Evolutionary conservation across 148 eudicot species (phyloP).

Genomic region (Vaccinium vitisidaea): DNA sequence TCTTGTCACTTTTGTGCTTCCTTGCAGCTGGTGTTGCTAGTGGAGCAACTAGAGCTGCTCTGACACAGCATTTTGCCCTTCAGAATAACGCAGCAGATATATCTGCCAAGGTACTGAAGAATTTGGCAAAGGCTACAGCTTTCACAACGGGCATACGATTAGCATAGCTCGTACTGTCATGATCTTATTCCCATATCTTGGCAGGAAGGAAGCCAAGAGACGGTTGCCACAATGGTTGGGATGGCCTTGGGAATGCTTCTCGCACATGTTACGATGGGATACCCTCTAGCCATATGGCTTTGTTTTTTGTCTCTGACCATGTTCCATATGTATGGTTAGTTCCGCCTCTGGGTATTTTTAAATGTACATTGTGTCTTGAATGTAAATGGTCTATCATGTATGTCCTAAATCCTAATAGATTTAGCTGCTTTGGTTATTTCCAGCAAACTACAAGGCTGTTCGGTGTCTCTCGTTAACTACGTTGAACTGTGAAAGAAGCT

Average conservation of each 20-base stretch:
- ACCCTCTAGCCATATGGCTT: constrained; percentile 76
- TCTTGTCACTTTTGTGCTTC: constrained; percentile 18
- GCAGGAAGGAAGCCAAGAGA: constrained; percentile 99
- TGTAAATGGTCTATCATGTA: neutral
- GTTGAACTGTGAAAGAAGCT: constrained; percentile 81
- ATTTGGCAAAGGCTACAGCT: neutral
- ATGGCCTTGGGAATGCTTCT: constrained; percentile 98
- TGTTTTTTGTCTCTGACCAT: constrained; percentile 80
- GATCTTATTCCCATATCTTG: constrained; percentile 19
- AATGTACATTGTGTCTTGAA: neutral
- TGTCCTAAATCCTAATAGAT: constrained; percentile 2
- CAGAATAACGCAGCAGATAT: constrained; percentile 98
- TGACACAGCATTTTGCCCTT: constrained; percentile 97
- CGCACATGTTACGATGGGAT: constrained; percentile 76
- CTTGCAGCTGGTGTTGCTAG: constrained; percentile 96
- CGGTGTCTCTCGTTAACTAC: constrained; percentile 74
- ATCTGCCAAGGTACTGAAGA: constrained; percentile 80
- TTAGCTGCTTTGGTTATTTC: constrained; percentile 21
- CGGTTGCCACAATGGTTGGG: constrained; percentile 93
- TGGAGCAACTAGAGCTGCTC: constrained; percentile 99
- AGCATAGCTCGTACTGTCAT: neutral
- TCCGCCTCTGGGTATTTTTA: constrained; percentile 12
- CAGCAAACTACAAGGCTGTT: constrained; percentile 96
- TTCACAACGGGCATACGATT: neutral
- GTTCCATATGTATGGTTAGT: constrained; percentile 97